These are phyloP conservation scores for Suillus luteus DNA, from an alignment of 768 basidiomycete genomes.

Conservation along the genomic window DNA sequence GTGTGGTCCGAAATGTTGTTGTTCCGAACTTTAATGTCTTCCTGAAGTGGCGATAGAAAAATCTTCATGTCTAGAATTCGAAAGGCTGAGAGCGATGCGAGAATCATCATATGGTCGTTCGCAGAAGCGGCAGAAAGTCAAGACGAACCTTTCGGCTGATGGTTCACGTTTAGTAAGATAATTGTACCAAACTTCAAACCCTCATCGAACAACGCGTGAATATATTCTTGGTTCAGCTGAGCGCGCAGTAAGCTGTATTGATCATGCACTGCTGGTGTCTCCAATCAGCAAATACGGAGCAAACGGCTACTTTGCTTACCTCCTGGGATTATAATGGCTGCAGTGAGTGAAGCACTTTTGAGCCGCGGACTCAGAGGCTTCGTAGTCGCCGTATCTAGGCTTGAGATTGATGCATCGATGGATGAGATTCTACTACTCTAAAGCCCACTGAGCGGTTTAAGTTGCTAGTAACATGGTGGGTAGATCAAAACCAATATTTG, in stretches of 20 bases:
- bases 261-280: conserved; percentile 75
- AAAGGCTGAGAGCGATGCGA: no score
- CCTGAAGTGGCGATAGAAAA: no score
- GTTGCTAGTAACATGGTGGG: no score
- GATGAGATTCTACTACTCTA: no score
- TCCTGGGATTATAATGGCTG: conserved; percentile 86
- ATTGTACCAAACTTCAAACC: conserved; percentile 70
- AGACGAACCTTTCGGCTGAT: background rate
- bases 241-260: conserved; percentile 86
- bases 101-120: no score
- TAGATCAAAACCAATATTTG: no score
- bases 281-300: background rate
- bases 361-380: conserved; percentile 68
- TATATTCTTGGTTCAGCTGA: conserved; percentile 87
- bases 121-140: no score
- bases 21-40: no score
- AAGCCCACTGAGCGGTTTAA: no score
- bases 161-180: conserved; percentile 33
- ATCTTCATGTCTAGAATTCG: no score
- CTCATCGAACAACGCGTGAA: conserved; percentile 84
- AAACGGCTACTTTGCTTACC: conserved; percentile 54
- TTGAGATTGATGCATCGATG: no score
- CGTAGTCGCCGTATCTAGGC: background rate
- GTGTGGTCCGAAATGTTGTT: no score
- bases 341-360: conserved; percentile 79